Percentiles rank a stretch among this genome's conserved stretches.
Conservation (phyloP, 2,329 filamentous ascomycete species). For the Verticillium dahliae region DNA sequence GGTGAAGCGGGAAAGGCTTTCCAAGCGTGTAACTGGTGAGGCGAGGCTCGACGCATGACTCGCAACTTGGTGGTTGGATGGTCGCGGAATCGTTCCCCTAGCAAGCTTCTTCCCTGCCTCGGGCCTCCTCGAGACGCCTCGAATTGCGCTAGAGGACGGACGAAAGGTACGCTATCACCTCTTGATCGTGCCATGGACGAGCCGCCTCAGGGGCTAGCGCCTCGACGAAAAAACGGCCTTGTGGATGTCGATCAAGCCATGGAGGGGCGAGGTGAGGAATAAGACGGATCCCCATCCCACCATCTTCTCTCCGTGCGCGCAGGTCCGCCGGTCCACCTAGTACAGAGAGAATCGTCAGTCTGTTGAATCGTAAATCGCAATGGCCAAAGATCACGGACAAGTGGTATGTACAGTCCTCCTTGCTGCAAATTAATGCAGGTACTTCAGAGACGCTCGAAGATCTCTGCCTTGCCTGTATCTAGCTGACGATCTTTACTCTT, state of each 20-base stretch:
- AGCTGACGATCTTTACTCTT: not conserved
- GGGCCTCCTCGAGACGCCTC: not conserved
- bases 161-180: not conserved
- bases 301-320: not conserved
- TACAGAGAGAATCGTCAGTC: not conserved
- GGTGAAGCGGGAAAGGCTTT: not conserved
- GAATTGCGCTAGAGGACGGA: not conserved
- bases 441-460: not conserved
- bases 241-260: not conserved
- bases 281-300: conserved; percentile 6
- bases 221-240: not conserved
- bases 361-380: not conserved
- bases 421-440: not conserved
- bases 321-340: not conserved
- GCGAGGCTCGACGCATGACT: not conserved
- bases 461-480: not conserved
- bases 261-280: not conserved
- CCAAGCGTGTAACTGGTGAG: not conserved
- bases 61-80: not conserved
- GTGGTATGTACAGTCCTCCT: conserved; percentile 2
- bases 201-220: not conserved
- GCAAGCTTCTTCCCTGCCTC: not conserved
- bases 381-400: conserved; percentile 7
- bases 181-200: not conserved
- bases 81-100: not conserved